Conservation (phyloP, 2,329 filamentous ascomycete genomes). For the Zalaria sp. region DNA sequence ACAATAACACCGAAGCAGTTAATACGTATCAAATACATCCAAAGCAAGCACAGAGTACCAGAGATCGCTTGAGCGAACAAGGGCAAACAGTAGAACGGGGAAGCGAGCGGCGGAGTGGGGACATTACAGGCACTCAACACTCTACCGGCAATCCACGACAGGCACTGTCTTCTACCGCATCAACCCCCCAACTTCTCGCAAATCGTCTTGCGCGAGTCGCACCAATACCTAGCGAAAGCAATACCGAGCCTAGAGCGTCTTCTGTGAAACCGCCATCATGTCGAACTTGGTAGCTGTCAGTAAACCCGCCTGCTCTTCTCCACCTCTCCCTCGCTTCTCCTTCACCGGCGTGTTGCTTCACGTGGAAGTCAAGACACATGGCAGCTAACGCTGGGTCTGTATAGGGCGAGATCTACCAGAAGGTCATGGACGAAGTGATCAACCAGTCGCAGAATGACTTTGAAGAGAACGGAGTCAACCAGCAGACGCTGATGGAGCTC, state of each 20-base stretch:
- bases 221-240: neutral
- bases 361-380: neutral
- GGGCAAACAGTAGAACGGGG: neutral
- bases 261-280: constrained; percentile 3
- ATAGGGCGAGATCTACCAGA: constrained; percentile 68
- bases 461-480: constrained; percentile 87
- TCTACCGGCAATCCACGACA: neutral
- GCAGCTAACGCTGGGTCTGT: constrained; percentile 1
- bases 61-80: neutral
- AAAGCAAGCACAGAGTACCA: neutral
- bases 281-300: constrained; percentile 9
- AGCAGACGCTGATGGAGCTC: constrained; percentile 73
- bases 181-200: neutral
- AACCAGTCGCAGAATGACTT: constrained; percentile 72
- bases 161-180: neutral
- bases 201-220: neutral
- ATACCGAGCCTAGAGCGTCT: neutral
- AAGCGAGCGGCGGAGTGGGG: too few relatives aligned
- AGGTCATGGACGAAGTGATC: constrained; percentile 67
- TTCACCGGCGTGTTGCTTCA: neutral
- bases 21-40: neutral
- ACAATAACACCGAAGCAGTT: neutral
- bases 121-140: too few relatives aligned
- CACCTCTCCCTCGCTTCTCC: neutral
- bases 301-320: neutral